Conservation (phyloP, 441 rosid species). For the Brassica balearica region DNA sequence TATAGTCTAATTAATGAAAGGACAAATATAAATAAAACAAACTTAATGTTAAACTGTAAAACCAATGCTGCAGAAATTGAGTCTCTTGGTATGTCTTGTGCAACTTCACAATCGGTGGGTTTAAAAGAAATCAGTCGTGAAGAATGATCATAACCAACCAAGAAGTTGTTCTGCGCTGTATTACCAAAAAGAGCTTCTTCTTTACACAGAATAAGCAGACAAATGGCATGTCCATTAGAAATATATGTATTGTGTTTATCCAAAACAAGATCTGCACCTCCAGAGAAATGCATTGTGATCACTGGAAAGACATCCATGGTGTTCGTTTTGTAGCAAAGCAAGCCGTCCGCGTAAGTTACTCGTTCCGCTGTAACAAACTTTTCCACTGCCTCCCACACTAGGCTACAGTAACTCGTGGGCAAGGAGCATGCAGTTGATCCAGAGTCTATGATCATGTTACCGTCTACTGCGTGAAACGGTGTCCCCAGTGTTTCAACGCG, state of each 20-base stretch:
- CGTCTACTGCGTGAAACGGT: background rate
- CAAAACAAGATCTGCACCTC: background rate
- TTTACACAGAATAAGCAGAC: background rate
- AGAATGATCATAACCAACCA: slow-evolving; percentile 7
- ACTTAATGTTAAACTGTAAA: background rate
- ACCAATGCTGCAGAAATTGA: background rate
- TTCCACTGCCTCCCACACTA: slow-evolving; percentile 6
- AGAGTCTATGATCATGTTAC: background rate
- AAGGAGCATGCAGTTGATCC: background rate
- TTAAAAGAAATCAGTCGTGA: background rate
- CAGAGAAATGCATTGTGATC: background rate
- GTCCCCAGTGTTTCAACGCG: background rate
- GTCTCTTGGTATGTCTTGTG: slow-evolving; percentile 7
- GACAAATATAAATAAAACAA: slow-evolving; percentile 1
- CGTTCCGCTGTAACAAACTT: background rate
- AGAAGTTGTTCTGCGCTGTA: background rate
- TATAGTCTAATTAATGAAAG: background rate
- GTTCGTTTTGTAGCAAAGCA: slow-evolving; percentile 7
- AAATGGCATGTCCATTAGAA: background rate
- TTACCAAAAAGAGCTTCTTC: background rate
- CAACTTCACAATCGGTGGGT: background rate
- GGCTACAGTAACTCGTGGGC: background rate
- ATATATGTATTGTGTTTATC: background rate
- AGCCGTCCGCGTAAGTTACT: background rate
- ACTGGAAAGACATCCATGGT: slow-evolving; percentile 5